Conservation (phyloP, 192 early-diverging fungal species). For the Entomortierella lignicola region DNA sequence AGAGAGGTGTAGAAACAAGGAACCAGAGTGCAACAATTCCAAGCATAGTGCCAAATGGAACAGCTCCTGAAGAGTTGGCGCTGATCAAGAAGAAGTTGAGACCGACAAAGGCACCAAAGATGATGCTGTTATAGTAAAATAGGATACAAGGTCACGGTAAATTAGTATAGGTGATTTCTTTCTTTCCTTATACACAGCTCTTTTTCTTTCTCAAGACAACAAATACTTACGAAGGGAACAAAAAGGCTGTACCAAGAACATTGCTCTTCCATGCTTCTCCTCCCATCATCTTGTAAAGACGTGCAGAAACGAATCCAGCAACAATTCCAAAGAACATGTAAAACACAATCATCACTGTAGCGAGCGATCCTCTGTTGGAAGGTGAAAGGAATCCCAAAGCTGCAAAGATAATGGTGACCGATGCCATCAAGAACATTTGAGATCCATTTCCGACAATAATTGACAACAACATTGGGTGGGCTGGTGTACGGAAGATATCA, state of each 20-base stretch:
- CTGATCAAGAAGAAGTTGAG: slow-evolving; percentile 91
- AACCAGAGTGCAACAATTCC: slow-evolving; percentile 84
- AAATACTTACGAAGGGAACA: slow-evolving; percentile 78
- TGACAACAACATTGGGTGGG: slow-evolving; percentile 76
- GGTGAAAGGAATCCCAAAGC: slow-evolving; percentile 96
- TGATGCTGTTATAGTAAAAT: slow-evolving; percentile 41
- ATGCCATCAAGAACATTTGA: slow-evolving; percentile 80
- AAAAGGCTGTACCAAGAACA: slow-evolving; percentile 80
- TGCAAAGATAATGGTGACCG: slow-evolving; percentile 86
- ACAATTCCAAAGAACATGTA: slow-evolving; percentile 90
- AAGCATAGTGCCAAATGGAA: slow-evolving; percentile 89
- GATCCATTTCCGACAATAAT: slow-evolving; percentile 89
- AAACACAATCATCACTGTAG: slow-evolving; percentile 93
- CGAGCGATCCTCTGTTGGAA: slow-evolving; percentile 89
- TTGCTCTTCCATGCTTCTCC: slow-evolving; percentile 90
- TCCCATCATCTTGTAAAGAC: slow-evolving; percentile 93
- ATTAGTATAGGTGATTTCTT: not conserved
- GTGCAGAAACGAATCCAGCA: slow-evolving; percentile 89
- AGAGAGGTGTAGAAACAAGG: slow-evolving; percentile 85
- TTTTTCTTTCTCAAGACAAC: not conserved
- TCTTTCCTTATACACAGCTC: no score
- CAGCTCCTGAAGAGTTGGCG: slow-evolving; percentile 88
- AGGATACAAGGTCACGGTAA: not conserved
- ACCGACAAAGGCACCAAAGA: slow-evolving; percentile 69
- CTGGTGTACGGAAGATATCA: slow-evolving; percentile 93